phyloP scores from a whole-genome alignment of 306 rosid species.

The Albizia julibrissin region DNA sequence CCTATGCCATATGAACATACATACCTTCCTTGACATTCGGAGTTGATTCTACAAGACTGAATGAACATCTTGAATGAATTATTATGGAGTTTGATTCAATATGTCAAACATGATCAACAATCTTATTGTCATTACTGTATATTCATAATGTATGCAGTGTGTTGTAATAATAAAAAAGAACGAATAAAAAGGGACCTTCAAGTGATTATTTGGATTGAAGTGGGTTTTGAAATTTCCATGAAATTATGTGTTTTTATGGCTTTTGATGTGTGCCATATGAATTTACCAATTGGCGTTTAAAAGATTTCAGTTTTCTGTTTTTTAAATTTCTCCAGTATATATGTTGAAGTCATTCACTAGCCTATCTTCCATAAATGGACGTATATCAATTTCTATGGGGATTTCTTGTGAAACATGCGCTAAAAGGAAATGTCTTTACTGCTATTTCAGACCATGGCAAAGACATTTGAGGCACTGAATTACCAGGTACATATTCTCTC shows the following conservation, averaged over 20 bases:
- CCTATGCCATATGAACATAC: not conserved
- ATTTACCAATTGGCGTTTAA: slow-evolving; percentile 7
- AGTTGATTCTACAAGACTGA: not conserved
- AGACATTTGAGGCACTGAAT: slow-evolving; percentile 95
- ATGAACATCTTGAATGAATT: slow-evolving; percentile 24
- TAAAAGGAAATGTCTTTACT: slow-evolving; percentile 35
- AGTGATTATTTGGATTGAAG: slow-evolving; percentile 24
- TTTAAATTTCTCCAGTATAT: slow-evolving; percentile 18
- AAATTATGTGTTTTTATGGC: not conserved
- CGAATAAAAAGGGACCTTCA: slow-evolving; percentile 3
- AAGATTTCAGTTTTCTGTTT: slow-evolving; percentile 19
- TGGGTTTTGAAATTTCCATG: slow-evolving; percentile 1
- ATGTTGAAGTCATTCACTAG: slow-evolving; percentile 25
- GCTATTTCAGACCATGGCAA: slow-evolving; percentile 78
- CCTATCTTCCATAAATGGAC: slow-evolving; percentile 28
- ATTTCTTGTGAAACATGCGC: slow-evolving; percentile 22
- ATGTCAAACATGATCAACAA: slow-evolving; percentile 7
- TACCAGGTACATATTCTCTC: slow-evolving; percentile 68
- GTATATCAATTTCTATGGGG: slow-evolving; percentile 21
- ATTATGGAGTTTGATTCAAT: not conserved
- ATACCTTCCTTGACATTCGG: not conserved
- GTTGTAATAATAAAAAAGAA: not conserved
- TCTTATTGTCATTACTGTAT: not conserved
- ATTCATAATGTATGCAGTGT: not conserved
- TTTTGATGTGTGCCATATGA: not conserved